These are phyloP conservation scores for Silybum marianum DNA, from an alignment of 129 eudicot species.

Conservation along the genomic window DNA sequence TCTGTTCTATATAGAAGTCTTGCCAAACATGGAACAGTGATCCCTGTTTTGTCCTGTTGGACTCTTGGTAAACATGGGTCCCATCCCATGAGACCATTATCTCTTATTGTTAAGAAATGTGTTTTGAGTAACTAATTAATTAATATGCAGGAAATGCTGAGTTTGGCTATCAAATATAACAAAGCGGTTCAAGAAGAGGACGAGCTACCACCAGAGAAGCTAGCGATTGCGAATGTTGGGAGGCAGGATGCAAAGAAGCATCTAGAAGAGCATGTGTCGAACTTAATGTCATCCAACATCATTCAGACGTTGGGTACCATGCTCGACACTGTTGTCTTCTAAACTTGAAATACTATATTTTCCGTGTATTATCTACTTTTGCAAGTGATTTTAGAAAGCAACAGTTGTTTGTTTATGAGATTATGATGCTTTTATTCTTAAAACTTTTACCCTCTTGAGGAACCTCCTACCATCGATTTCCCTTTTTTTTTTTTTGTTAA, in stretches of 20 bases:
- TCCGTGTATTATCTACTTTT: constrained; percentile 14
- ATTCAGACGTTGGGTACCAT: constrained; percentile 84
- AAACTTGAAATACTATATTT: constrained; percentile 11
- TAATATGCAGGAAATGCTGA: constrained; percentile 73
- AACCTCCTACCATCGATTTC: too few relatives aligned
- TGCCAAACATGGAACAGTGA: too few relatives aligned
- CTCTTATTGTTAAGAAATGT: not conserved
- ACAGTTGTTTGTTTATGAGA: not conserved
- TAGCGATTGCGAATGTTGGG: constrained; percentile 90
- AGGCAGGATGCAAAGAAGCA: constrained; percentile 94
- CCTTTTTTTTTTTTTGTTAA: too few relatives aligned
- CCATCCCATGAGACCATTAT: not conserved
- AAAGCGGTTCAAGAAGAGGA: constrained; percentile 96
- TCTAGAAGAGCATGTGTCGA: constrained; percentile 93
- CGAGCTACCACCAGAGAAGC: constrained; percentile 82
- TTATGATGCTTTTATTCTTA: not conserved
- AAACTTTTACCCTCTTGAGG: not conserved
- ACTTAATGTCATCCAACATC: constrained; percentile 87
- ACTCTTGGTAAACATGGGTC: not conserved
- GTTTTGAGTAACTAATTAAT: too few relatives aligned
- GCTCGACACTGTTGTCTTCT: constrained; percentile 91
- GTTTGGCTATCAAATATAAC: constrained; percentile 69
- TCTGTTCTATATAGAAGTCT: too few relatives aligned
- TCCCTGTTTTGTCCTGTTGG: too few relatives aligned
- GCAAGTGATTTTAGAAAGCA: constrained; percentile 5